Evolutionary conservation across 208 protist genomes (phyloP).

Genomic region (Leishmania amazonensis): DNA sequence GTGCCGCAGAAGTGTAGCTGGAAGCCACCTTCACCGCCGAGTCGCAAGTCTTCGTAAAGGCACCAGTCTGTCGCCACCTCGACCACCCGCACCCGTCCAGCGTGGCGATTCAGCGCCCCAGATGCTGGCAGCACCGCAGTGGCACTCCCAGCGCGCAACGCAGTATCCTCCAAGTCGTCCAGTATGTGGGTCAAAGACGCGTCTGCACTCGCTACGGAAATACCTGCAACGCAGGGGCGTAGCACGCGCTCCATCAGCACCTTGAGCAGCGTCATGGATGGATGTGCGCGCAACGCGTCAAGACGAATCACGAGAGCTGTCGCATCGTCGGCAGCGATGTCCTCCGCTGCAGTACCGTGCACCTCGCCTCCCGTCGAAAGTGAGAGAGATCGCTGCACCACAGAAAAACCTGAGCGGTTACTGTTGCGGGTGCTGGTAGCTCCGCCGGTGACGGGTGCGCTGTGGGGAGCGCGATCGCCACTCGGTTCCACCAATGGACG

Average conservation of each 20-base stretch:
- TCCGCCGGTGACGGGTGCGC: background rate
- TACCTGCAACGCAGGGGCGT: background rate
- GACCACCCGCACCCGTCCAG: constrained; percentile 15
- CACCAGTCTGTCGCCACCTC: constrained; percentile 27
- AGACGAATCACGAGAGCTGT: constrained; percentile 14
- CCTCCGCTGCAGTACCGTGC: background rate
- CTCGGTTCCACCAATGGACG: background rate
- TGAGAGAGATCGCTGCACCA: constrained; percentile 14
- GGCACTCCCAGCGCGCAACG: background rate
- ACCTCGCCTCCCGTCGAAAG: background rate
- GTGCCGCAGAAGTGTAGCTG: constrained; percentile 28
- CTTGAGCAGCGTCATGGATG: constrained; percentile 11
- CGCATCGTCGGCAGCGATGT: background rate
- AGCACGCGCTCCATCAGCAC: constrained; percentile 1
- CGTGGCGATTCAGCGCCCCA: constrained; percentile 5
- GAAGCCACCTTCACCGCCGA: constrained; percentile 20
- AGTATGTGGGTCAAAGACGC: background rate
- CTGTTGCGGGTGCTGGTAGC: background rate
- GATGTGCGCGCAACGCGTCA: constrained; percentile 7
- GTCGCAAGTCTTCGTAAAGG: constrained; percentile 16
- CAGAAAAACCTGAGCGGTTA: background rate
- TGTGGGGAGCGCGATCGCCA: background rate
- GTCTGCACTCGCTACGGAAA: background rate
- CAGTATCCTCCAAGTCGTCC: background rate
- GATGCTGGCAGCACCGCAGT: constrained; percentile 4